Percentiles rank a stretch among this genome's conserved stretches.
Conservation (phyloP, 2,329 filamentous ascomycete genomes). For the Hypoxylon sp. region DNA sequence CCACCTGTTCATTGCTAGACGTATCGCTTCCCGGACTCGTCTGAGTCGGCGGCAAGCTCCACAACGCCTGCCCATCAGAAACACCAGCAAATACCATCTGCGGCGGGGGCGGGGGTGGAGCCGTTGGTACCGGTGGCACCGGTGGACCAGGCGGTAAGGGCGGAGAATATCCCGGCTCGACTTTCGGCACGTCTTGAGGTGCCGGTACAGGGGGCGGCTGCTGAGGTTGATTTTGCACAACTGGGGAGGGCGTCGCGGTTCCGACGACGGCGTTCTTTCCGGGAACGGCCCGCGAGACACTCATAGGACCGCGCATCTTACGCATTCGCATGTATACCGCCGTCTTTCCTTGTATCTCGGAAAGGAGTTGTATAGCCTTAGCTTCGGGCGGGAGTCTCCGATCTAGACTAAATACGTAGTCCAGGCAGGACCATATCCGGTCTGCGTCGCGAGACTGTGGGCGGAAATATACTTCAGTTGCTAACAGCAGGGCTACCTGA, state of each 20-base stretch:
- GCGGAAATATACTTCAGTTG: constrained; percentile 75
- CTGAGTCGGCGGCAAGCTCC: constrained; percentile 59
- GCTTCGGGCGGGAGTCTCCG: constrained; percentile 64
- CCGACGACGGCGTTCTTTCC: constrained; percentile 56
- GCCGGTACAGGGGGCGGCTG: constrained; percentile 18
- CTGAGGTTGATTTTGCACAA: constrained; percentile 23
- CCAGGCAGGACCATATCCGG: constrained; percentile 78
- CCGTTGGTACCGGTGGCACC: constrained; percentile 2
- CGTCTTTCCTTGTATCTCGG: constrained; percentile 73
- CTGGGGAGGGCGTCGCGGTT: constrained; percentile 27
- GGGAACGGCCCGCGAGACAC: constrained; percentile 59
- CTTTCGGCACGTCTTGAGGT: constrained; percentile 25
- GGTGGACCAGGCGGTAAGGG: constrained; percentile 30
- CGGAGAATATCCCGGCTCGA: constrained; percentile 39
- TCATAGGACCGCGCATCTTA: constrained; percentile 66
- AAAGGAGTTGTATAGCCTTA: constrained; percentile 73
- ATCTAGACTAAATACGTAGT: constrained; percentile 78
- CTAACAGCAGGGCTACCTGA: constrained; percentile 77
- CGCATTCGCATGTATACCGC: constrained; percentile 72
- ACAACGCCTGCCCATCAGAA: constrained; percentile 64
- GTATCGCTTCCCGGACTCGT: constrained; percentile 62
- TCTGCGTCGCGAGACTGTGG: constrained; percentile 71
- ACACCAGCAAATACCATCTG: constrained; percentile 63
- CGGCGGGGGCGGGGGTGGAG: constrained; percentile 27
- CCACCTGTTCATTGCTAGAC: constrained; percentile 52